A percentile compares a stretch with the other conserved stretches of the same genome.
Conservation (phyloP, 2,329 filamentous ascomycete species). For the Calycina marina region DNA sequence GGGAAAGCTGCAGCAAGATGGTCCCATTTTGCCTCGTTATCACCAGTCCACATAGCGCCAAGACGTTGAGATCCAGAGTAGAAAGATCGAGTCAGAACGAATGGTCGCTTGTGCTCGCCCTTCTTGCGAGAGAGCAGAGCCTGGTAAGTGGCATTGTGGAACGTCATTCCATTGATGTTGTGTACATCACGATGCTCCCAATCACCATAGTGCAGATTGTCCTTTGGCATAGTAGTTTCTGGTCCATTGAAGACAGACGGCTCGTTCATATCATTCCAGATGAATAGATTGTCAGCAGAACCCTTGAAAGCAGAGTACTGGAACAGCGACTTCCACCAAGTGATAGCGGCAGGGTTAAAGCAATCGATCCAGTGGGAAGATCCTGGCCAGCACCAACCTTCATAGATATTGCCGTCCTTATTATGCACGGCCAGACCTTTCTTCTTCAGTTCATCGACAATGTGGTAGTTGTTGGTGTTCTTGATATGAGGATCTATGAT, state of each 20-base stretch:
- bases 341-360: slow-evolving; percentile 81
- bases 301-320: slow-evolving; percentile 80
- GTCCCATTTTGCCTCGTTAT: slow-evolving; percentile 88
- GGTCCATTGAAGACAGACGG: slow-evolving; percentile 97
- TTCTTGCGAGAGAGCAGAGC: slow-evolving; percentile 74
- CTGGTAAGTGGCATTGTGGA: slow-evolving; percentile 86
- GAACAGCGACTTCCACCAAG: slow-evolving; percentile 87
- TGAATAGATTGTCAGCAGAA: slow-evolving; percentile 70
- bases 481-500: slow-evolving; percentile 99
- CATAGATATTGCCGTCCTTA: slow-evolving; percentile 79
- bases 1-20: slow-evolving; percentile 81
- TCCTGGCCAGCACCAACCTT: slow-evolving; percentile 98
- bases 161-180: slow-evolving; percentile 89
- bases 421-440: slow-evolving; percentile 76
- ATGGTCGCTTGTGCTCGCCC: slow-evolving; percentile 73
- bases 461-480: slow-evolving; percentile 62
- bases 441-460: slow-evolving; percentile 69
- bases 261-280: slow-evolving; percentile 99
- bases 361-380: slow-evolving; percentile 93
- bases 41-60: slow-evolving; percentile 97
- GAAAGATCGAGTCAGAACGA: slow-evolving; percentile 85
- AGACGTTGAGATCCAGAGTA: slow-evolving; percentile 80
- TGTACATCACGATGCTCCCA: slow-evolving; percentile 98
- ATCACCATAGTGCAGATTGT: slow-evolving; percentile 78
- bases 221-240: slow-evolving; percentile 97